Percentiles rank a stretch among this genome's conserved stretches.
These are phyloP conservation scores for Xylaria sp. DNA, from an alignment of 2,329 filamentous ascomycete genomes.

Conservation along the genomic window DNA sequence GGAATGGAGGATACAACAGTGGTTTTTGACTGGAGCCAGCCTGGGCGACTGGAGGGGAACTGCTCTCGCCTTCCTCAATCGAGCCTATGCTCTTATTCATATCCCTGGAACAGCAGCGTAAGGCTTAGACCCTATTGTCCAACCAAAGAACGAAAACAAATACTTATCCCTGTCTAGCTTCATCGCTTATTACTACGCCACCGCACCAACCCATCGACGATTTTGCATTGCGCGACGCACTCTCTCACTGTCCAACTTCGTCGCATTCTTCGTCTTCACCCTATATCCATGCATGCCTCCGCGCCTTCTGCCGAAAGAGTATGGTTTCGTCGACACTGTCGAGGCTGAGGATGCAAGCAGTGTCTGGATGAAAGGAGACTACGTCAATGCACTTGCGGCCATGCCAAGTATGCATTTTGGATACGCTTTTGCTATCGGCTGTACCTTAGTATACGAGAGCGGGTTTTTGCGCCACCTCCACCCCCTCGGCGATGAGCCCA, in stretches of 20 bases:
- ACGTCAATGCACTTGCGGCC: conserved; percentile 67
- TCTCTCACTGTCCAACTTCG: conserved; percentile 59
- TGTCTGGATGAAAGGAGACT: conserved; percentile 66
- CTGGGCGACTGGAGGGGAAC: conserved; percentile 50
- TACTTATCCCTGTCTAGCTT: conserved; percentile 48
- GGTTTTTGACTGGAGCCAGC: conserved; percentile 52
- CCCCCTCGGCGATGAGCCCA: conserved; percentile 30
- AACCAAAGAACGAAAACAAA: not conserved
- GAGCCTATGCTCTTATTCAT: conserved; percentile 61
- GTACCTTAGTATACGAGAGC: conserved; percentile 64
- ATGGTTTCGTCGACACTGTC: conserved; percentile 58
- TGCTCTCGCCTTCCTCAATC: conserved; percentile 59
- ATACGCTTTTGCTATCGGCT: conserved; percentile 66
- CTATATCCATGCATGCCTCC: conserved; percentile 61
- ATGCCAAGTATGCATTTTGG: conserved; percentile 69
- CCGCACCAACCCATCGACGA: conserved; percentile 53
- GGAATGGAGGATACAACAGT: conserved; percentile 53
- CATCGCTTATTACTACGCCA: conserved; percentile 59
- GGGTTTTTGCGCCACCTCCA: conserved; percentile 56
- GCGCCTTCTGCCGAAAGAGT: conserved; percentile 58
- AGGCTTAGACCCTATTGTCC: conserved; percentile 9
- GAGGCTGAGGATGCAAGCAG: conserved; percentile 58
- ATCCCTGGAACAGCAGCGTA: conserved; percentile 63
- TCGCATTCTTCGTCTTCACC: conserved; percentile 61
- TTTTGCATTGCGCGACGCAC: conserved; percentile 56